Conservation (phyloP, 495 filamentous ascomycete species). For the Hypoxylon crocopeplum region DNA sequence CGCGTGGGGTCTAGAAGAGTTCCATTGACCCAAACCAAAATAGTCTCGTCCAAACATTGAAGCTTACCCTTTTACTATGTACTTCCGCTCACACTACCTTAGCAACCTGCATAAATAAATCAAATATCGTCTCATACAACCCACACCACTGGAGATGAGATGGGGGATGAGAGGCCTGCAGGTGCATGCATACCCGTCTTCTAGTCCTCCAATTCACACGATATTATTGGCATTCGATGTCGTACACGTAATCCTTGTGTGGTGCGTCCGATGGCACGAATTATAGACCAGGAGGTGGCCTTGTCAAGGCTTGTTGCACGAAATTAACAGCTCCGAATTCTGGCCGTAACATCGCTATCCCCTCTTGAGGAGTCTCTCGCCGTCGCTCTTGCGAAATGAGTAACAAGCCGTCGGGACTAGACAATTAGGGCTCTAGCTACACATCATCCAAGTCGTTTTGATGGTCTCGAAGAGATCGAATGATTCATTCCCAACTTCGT, state of each 20-base stretch:
- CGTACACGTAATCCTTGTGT: constrained; percentile 24
- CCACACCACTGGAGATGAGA: too few relatives aligned
- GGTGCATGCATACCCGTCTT: constrained; percentile 31
- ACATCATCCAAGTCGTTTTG: neutral
- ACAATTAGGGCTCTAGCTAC: constrained; percentile 1
- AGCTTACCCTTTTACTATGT: too few relatives aligned
- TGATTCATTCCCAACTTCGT: constrained; percentile 6
- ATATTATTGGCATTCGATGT: constrained; percentile 16
- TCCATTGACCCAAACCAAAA: neutral
- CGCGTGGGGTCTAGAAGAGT: too few relatives aligned
- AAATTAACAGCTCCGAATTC: constrained; percentile 22
- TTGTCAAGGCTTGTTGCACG: constrained; percentile 11
- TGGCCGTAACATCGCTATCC: constrained; percentile 28
- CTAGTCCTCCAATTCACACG: neutral
- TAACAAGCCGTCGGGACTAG: too few relatives aligned
- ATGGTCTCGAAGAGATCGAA: constrained; percentile 16
- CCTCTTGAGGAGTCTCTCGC: neutral
- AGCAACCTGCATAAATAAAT: too few relatives aligned
- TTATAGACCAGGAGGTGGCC: constrained; percentile 7
- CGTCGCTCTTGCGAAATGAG: too few relatives aligned
- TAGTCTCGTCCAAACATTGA: too few relatives aligned
- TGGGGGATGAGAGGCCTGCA: neutral
- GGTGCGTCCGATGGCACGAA: constrained; percentile 2
- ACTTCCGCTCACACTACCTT: too few relatives aligned
- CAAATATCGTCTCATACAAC: too few relatives aligned